phyloP scores from a whole-genome alignment of 106 monocot genomes.

The Phalaenopsis equestris region DNA sequence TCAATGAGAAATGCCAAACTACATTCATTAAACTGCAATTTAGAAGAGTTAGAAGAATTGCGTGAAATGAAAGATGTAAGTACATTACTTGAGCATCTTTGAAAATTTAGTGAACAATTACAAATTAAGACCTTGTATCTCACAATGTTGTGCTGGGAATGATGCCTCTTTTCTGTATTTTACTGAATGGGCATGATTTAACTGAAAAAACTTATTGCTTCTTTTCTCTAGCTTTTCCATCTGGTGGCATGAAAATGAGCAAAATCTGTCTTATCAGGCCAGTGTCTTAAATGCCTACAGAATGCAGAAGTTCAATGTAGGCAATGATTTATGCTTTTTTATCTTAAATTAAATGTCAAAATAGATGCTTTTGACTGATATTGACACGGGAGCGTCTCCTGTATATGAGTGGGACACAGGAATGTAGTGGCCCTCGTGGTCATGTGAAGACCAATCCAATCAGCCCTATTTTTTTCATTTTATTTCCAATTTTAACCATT shows the following conservation, averaged over 20 bases:
- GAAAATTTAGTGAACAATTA: neutral
- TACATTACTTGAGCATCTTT: neutral
- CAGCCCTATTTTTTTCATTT: too few relatives aligned
- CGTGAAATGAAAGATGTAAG: constrained; percentile 83
- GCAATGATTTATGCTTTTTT: neutral
- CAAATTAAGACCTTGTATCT: neutral
- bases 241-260: neutral
- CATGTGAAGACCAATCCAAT: too few relatives aligned
- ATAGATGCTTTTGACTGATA: neutral
- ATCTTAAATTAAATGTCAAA: neutral
- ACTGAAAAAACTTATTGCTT: neutral
- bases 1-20: constrained; percentile 39
- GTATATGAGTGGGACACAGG: too few relatives aligned
- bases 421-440: too few relatives aligned
- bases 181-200: neutral
- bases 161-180: neutral
- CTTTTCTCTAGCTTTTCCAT: neutral
- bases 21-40: constrained; percentile 43
- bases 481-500: too few relatives aligned
- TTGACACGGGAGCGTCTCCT: too few relatives aligned
- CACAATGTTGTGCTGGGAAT: neutral
- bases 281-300: neutral
- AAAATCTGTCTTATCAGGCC: neutral
- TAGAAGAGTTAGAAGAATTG: constrained; percentile 83
- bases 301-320: neutral